Evolutionary conservation across 805 yeast species (phyloP).

Genomic region (Grigorovia jiainica): DNA sequence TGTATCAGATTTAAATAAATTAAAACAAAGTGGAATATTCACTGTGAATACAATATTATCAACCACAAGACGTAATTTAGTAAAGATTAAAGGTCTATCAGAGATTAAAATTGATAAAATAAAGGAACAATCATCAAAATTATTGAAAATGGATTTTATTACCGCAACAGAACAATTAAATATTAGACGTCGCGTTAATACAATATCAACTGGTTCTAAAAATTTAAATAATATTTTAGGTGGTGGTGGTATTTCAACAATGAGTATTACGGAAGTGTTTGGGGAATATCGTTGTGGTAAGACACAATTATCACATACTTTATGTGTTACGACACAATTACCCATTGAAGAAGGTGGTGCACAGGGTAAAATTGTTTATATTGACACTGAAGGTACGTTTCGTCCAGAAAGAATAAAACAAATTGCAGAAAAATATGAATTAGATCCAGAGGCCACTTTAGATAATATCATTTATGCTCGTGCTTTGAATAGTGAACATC

Average conservation of each 20-base stretch:
- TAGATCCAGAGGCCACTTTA: constrained; percentile 59
- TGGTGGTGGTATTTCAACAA: constrained; percentile 72
- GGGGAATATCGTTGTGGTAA: constrained; percentile 79
- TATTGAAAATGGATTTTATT: constrained; percentile 59
- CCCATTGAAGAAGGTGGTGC: constrained; percentile 68
- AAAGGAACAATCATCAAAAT: constrained; percentile 61
- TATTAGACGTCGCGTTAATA: constrained; percentile 51
- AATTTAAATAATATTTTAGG: constrained; percentile 60
- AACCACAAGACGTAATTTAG: constrained; percentile 55
- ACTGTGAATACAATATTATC: constrained; percentile 50
- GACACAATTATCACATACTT: constrained; percentile 72
- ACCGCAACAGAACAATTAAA: constrained; percentile 64
- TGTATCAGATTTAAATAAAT: constrained; percentile 59
- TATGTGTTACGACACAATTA: constrained; percentile 67
- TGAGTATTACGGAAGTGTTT: constrained; percentile 69
- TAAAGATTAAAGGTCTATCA: constrained; percentile 60
- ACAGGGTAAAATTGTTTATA: constrained; percentile 70
- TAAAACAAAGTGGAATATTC: constrained; percentile 57
- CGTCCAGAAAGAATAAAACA: constrained; percentile 59
- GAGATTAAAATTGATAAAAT: constrained; percentile 73
- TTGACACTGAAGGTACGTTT: constrained; percentile 77
- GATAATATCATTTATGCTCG: constrained; percentile 69
- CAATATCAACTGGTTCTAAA: constrained; percentile 63
- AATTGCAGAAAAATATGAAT: constrained; percentile 59
- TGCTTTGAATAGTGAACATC: constrained; percentile 72